Conservation (phyloP, 495 filamentous ascomycete genomes). For the Xylaria intraflava region DNA sequence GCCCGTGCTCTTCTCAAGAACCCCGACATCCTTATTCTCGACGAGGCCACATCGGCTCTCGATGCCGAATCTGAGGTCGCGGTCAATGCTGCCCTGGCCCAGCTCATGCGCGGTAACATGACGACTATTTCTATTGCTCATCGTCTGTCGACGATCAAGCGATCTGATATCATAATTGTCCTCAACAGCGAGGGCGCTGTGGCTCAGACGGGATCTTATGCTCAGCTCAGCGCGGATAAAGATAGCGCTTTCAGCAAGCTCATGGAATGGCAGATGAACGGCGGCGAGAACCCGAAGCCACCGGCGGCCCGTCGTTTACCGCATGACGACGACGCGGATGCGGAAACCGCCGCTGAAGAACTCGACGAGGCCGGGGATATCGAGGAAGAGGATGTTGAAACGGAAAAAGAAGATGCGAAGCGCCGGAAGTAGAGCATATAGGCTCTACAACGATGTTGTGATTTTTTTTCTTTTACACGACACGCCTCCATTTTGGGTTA, state of each 20-base stretch:
- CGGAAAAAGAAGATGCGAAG: slow-evolving; percentile 21
- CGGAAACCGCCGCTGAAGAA: slow-evolving; percentile 31
- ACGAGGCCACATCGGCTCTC: slow-evolving; percentile 88
- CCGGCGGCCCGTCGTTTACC: slow-evolving; percentile 6
- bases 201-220: slow-evolving; percentile 81
- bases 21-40: slow-evolving; percentile 91
- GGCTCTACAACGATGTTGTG: not conserved
- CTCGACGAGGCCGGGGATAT: slow-evolving; percentile 38
- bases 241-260: slow-evolving; percentile 83
- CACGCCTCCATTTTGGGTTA: not conserved
- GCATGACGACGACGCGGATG: slow-evolving; percentile 19
- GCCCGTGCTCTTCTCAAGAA: slow-evolving; percentile 90
- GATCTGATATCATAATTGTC: slow-evolving; percentile 86
- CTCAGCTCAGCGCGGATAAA: slow-evolving; percentile 60
- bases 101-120: slow-evolving; percentile 70
- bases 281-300: slow-evolving; percentile 52
- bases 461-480: not conserved
- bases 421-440: slow-evolving; percentile 2
- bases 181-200: slow-evolving; percentile 77
- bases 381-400: slow-evolving; percentile 34
- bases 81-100: slow-evolving; percentile 80
- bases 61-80: slow-evolving; percentile 97
- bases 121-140: slow-evolving; percentile 97
- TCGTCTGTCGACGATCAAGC: slow-evolving; percentile 90
- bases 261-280: slow-evolving; percentile 99